These are phyloP conservation scores for Sutorius australiensis DNA, from an alignment of 768 basidiomycete genomes.

Conservation along the genomic window DNA sequence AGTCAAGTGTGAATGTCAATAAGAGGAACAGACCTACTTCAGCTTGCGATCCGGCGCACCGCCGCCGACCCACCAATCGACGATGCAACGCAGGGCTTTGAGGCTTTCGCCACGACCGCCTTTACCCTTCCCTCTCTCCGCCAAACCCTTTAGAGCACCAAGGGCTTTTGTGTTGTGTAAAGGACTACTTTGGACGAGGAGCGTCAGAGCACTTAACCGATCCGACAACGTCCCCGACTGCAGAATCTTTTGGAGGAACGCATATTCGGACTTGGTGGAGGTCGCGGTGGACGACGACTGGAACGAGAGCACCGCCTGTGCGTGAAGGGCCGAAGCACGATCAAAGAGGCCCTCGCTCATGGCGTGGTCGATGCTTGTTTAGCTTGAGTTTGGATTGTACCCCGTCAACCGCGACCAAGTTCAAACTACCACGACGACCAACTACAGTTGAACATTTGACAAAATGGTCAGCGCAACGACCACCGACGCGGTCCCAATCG, in stretches of 20 bases:
- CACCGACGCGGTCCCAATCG: constrained; percentile 77
- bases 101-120: constrained; percentile 91
- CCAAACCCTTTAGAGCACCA: constrained; percentile 70
- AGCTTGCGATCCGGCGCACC: constrained; percentile 87
- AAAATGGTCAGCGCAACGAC: constrained; percentile 37
- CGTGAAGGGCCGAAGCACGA: constrained; percentile 48
- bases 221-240: constrained; percentile 89
- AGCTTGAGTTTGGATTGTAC: not conserved
- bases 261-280: constrained; percentile 62
- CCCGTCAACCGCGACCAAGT: not conserved
- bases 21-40: constrained; percentile 47
- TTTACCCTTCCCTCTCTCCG: constrained; percentile 73
- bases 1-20: not conserved
- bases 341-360: constrained; percentile 29
- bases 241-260: constrained; percentile 82
- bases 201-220: constrained; percentile 82
- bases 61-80: constrained; percentile 97
- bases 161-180: constrained; percentile 81
- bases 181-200: constrained; percentile 86
- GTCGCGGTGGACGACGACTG: constrained; percentile 45
- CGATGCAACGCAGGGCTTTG: constrained; percentile 85
- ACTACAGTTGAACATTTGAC: not conserved
- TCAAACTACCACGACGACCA: not conserved
- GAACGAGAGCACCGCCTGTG: constrained; percentile 41
- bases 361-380: not conserved